A percentile compares a stretch with the other conserved stretches of the same genome.
Conservation (phyloP, 768 basidiomycete genomes). For the Leccinum aurantiacum region DNA sequence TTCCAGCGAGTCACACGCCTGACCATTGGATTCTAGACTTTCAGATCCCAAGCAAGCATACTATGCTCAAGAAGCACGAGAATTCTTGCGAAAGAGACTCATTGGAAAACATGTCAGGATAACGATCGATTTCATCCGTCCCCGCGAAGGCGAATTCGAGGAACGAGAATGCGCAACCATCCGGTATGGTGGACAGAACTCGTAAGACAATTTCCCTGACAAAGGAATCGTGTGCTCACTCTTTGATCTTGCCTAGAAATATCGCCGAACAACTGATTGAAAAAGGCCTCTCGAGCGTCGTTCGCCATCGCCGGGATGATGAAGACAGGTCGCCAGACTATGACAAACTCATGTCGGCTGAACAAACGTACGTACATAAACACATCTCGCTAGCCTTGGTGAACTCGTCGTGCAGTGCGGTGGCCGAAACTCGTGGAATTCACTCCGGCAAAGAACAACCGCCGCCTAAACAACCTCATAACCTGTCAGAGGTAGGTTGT, state of each 20-base stretch:
- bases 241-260: conserved; percentile 53
- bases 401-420: conserved; percentile 54
- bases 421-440: conserved; percentile 74
- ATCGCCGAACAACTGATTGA: conserved; percentile 92
- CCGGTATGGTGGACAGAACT: conserved; percentile 76
- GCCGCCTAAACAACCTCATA: conserved; percentile 76
- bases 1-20: not conserved
- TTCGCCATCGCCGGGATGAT: conserved; percentile 92
- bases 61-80: conserved; percentile 89
- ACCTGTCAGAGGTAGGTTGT: conserved; percentile 80
- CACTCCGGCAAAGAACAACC: conserved; percentile 91
- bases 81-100: conserved; percentile 87
- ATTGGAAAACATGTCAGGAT: conserved; percentile 88
- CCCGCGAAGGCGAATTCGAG: conserved; percentile 89
- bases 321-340: conserved; percentile 95
- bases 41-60: conserved; percentile 84
- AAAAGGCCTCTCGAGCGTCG: conserved; percentile 84
- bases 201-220: conserved; percentile 45
- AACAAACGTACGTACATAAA: conserved; percentile 72
- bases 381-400: not conserved
- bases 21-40: conserved; percentile 45
- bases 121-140: conserved; percentile 87
- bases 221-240: conserved; percentile 1
- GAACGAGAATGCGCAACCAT: conserved; percentile 91
- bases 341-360: conserved; percentile 93